Evolutionary conservation across 2,329 filamentous ascomycete genomes (phyloP).

Genomic region (Cladobotryum mycophilum): DNA sequence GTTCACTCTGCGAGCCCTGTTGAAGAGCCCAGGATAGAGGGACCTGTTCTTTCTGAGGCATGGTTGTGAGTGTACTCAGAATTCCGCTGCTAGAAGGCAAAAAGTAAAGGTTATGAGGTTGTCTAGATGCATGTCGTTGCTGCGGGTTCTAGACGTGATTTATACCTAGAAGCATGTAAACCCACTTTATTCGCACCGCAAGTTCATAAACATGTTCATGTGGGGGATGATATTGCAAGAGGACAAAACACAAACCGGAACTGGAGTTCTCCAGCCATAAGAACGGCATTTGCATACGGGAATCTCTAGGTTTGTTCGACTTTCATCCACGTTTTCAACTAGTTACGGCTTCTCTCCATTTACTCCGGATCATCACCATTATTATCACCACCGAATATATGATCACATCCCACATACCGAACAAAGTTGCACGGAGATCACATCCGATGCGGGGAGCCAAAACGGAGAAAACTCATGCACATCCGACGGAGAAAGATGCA

Average conservation of each 20-base stretch:
- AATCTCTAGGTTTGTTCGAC: too few species aligned
- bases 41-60: slow-evolving; percentile 26
- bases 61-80: neutral
- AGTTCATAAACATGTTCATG: neutral
- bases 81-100: neutral
- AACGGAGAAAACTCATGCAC: slow-evolving; percentile 6
- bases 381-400: too few species aligned
- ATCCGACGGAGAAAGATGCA: slow-evolving; percentile 5
- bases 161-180: neutral
- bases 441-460: slow-evolving; percentile 3
- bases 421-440: neutral
- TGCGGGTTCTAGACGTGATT: neutral
- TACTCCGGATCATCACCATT: too few species aligned
- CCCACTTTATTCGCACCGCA: neutral
- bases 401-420: too few species aligned
- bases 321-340: too few species aligned
- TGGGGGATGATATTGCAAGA: neutral
- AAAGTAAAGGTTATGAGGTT: neutral
- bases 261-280: too few species aligned
- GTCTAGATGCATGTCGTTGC: neutral
- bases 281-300: too few species aligned
- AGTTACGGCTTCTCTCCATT: too few species aligned
- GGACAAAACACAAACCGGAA: too few species aligned
- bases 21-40: slow-evolving; percentile 22
- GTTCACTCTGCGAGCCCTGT: slow-evolving; percentile 21